A percentile compares a stretch with the other conserved stretches of the same genome.
phyloP scores from a whole-genome alignment of 805 yeast species.

The Tetrapisispora phaffii region DNA sequence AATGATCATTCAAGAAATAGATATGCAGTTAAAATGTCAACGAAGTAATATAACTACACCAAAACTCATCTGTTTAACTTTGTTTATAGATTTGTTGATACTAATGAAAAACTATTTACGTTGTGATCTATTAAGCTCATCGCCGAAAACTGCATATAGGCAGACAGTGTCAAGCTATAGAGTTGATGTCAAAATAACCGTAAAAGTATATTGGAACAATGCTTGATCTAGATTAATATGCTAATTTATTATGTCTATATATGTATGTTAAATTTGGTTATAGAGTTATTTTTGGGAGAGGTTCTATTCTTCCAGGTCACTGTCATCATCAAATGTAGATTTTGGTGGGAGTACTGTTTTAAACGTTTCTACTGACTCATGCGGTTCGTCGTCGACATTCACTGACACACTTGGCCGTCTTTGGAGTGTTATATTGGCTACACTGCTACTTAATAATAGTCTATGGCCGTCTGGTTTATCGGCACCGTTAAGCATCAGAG shows the following conservation, averaged over 20 bases:
- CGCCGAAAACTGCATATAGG: neutral
- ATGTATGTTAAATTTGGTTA: neutral
- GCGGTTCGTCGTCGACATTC: neutral
- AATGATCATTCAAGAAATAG: no score
- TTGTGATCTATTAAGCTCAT: neutral
- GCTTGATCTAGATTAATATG: neutral
- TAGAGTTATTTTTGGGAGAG: no score
- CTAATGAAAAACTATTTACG: no score
- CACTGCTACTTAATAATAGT: neutral
- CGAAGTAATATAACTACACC: no score
- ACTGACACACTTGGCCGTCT: constrained; percentile 8
- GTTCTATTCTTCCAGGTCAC: constrained; percentile 4
- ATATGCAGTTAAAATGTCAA: no score
- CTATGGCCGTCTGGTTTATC: neutral
- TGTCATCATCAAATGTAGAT: constrained; percentile 31
- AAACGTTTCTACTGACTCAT: constrained; percentile 9
- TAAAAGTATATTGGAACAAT: no score
- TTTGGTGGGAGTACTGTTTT: constrained; percentile 32
- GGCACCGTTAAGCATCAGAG: neutral
- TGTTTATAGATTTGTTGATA: neutral
- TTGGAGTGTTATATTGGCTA: constrained; percentile 17
- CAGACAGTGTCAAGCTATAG: neutral
- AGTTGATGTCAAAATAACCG: neutral
- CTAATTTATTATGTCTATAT: no score
- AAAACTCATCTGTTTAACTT: neutral